Base-by-base conservation (phyloP, 768 basidiomycete species). In the Hortiboletus campestris region DNA sequence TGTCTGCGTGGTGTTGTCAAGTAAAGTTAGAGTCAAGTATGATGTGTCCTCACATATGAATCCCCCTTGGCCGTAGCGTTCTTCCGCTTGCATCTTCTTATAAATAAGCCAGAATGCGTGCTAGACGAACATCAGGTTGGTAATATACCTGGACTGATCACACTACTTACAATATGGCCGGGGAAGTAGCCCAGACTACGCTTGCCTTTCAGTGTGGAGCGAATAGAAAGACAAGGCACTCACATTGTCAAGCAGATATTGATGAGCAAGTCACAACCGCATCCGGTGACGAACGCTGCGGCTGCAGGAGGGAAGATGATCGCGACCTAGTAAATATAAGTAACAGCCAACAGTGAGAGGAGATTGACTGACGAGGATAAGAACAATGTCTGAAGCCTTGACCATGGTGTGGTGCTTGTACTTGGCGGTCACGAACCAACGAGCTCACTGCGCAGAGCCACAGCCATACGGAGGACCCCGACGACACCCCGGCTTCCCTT, bases 31-130 rank as follows among this genome's bases (percentile, higher is more conserved):
- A 7, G 32, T 36, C 4, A 3, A 4, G 14, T 6, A n/a, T 2
- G n/a, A 12, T n/a, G 38, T 42, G 29, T 10, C 80, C 91, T 66
- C 65, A 91, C 91, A 94, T 49, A 78, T 71, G 76, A 84, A 94
- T 32, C 87, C 87, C 19, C 89, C 90, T 6, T 67, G 72, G 13
- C 92, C 92, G 64, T 90, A 95, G 40, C 77, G 79, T 63, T 91
- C 90, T 63, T 91, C 89, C 0, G 91, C 93, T 63, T 89, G 80
- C 80, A 92, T 92, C 80, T 88, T 89, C 80, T 80, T 87, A 75
- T 93, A 93, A 53, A 94, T 92, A 49, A 95, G 79, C 88, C 88
- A 93, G 75, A 93, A 92, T 2, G 90, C 88, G 66, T 94, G 91
- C 82, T 83, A 49, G 6, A 35, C 42, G 39, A 31, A 32, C 10